These are phyloP conservation scores for Zymoseptoria crescenta DNA, from an alignment of 2,329 filamentous ascomycete species.

Conservation along the genomic window DNA sequence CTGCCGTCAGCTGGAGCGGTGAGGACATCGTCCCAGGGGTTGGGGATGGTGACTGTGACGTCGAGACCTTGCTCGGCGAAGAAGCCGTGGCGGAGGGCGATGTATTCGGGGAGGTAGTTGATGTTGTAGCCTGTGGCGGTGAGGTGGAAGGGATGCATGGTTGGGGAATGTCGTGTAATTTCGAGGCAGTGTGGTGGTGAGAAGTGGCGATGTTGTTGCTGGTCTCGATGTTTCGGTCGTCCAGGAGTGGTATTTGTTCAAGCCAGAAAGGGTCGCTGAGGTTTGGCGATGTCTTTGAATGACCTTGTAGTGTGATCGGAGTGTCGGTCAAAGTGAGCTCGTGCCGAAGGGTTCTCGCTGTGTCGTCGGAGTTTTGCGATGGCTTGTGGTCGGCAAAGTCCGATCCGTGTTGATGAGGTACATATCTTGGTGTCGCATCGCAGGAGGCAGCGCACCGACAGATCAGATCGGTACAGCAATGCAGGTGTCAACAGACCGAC, in stretches of 20 bases:
- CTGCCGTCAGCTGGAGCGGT: conserved; percentile 16
- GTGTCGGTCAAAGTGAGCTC: not conserved
- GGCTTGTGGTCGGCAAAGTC: not conserved
- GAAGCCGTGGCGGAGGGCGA: conserved; percentile 26
- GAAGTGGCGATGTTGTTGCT: not conserved
- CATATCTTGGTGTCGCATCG: not conserved
- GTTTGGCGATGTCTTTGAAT: no score
- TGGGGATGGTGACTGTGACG: conserved; percentile 23
- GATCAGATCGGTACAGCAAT: not conserved
- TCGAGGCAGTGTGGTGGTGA: no score
- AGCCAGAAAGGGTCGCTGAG: no score
- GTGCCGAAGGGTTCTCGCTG: not conserved
- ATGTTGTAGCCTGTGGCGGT: conserved; percentile 26
- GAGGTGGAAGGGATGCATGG: conserved; percentile 15
- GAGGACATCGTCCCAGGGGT: conserved; percentile 24
- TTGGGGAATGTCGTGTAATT: no score
- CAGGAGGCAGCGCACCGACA: not conserved
- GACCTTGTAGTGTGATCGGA: not conserved
- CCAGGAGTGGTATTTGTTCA: not conserved
- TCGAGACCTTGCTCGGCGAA: conserved; percentile 27
- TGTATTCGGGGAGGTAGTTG: conserved; percentile 29
- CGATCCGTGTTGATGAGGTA: not conserved
- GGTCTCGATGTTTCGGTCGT: no score
- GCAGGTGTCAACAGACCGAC: not conserved
- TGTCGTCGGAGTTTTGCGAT: not conserved